A percentile compares a stretch with the other conserved stretches of the same genome.
Conservation (phyloP, 225 moss, liverwort and hornwort species). For the Pseudisothecium myosuroides region DNA sequence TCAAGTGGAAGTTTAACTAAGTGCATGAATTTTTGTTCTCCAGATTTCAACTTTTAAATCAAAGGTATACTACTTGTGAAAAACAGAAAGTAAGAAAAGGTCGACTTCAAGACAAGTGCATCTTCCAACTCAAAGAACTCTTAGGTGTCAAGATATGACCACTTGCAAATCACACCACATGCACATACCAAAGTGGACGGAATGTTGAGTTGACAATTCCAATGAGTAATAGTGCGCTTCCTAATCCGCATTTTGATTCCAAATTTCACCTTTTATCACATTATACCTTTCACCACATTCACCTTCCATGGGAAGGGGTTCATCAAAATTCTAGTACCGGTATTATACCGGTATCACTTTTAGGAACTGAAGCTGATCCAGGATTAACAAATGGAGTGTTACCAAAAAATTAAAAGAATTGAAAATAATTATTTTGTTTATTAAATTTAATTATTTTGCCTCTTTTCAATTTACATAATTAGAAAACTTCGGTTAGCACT, state of each 20-base stretch:
- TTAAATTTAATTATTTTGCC: no score
- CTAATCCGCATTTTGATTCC: no score
- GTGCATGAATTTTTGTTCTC: not conserved
- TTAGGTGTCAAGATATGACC: no score
- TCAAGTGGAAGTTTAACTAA: not conserved
- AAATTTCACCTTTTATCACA: not conserved
- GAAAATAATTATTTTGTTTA: no score
- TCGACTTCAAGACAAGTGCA: not conserved
- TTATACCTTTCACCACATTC: not conserved
- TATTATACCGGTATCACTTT: not conserved
- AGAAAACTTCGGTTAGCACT: not conserved
- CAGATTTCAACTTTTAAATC: no score
- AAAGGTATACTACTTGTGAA: not conserved
- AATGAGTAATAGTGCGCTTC: no score
- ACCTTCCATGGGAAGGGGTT: rapidly evolving
- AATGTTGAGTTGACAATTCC: rapidly evolving
- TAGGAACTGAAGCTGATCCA: not conserved
- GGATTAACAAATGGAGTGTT: not conserved
- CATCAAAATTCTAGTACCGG: no score
- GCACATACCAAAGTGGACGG: not conserved
- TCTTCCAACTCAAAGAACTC: not conserved
- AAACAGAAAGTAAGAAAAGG: not conserved
- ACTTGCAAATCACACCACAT: no score
- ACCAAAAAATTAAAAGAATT: not conserved
- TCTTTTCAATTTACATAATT: no score